Percentiles rank a stretch among this genome's conserved stretches.
Conservation (phyloP, 2,329 filamentous ascomycete genomes). For the Trichophyton simii region DNA sequence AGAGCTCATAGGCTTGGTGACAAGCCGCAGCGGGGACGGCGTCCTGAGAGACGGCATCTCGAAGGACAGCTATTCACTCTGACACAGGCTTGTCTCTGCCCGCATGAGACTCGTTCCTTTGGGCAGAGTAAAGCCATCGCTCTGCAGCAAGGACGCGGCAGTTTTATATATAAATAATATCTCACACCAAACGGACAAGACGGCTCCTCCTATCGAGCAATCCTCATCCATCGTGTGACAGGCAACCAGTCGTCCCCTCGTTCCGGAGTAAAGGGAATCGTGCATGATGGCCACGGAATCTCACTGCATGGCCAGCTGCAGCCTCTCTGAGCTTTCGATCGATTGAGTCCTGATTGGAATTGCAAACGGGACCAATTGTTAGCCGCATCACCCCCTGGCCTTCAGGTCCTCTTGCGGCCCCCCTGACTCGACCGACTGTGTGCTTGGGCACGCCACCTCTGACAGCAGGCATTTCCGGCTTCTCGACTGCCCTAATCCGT, state of each 20-base stretch:
- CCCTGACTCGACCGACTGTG: background rate
- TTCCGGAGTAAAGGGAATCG: background rate
- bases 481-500: background rate
- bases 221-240: background rate
- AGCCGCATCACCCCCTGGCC: background rate
- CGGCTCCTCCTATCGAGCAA: background rate
- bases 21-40: conserved; percentile 4
- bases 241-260: background rate
- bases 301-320: background rate
- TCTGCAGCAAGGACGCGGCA: background rate
- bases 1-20: background rate
- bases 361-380: background rate
- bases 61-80: background rate
- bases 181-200: background rate
- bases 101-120: background rate
- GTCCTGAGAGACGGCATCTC: conserved; percentile 6
- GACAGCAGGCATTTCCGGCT: background rate
- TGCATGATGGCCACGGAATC: background rate
- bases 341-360: background rate
- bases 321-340: background rate
- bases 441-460: background rate
- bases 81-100: background rate
- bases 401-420: background rate
- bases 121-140: background rate
- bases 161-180: background rate